Base-by-base conservation (phyloP, 345 rosid species). In the Geranium brycei region DNA sequence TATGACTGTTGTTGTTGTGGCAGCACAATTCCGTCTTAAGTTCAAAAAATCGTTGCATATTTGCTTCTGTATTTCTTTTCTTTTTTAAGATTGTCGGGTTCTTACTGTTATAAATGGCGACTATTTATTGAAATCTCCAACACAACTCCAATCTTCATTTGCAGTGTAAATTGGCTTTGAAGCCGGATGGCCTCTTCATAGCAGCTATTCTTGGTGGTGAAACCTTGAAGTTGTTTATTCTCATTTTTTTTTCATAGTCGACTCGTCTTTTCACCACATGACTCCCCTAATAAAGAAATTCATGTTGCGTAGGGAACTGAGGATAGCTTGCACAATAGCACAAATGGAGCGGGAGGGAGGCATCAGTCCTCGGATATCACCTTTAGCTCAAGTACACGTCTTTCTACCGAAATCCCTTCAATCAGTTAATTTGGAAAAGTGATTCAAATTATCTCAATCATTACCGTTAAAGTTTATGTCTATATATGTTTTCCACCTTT, bases 271-370 rank as follows among this genome's bases (percentile, higher is more conserved):
- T 31, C 2, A 28, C 70, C 16, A 28, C 59, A 32, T 65, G 35
- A 38, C 17, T 31, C 65, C 15, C n/a, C 58, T 62, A 56, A 47
- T 59, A 68, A 58, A 23, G 61, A 38, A 58, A 55, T 51, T 51
- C 35, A 31, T 28, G 30, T 55, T 62, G 60, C 56, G 68, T 31
- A 90, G 97, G 80, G 97, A 90, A 74, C 71, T 93, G 65, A 84
- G 99, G 76, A 85, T 88, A 83, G 97, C 99, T 19, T 93, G 99
- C 81, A 93, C 99, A 14, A 73, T 90, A 68, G 96, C 99, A 51
- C 99, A 93, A 78, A 86, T 90, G 90, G 99, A 93, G 79, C 97
- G 99, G 15, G 99, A 93, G 83, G 99, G 99, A 59, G 99, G 99
- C 59, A 83, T 93, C 74, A 90, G 97, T 82, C 96, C 97, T 64